Evolutionary conservation across 352 stramenopile genomes (phyloP).

Genomic region (Pythium inflatum): DNA sequence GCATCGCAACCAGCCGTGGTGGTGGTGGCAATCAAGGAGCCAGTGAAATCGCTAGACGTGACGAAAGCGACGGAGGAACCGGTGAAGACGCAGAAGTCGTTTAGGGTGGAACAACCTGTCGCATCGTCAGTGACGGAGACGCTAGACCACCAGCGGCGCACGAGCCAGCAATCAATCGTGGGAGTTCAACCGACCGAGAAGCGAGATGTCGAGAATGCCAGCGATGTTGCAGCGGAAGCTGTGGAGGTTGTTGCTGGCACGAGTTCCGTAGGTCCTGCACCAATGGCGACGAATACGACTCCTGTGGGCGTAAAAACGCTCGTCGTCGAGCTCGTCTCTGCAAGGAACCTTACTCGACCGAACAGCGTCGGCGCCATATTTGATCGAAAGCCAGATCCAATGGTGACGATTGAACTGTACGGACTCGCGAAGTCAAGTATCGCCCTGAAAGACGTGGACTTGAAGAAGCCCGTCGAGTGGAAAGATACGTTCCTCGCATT

Average conservation of each 20-base stretch:
- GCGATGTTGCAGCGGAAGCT: background rate
- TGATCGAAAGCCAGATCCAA: constrained; percentile 47
- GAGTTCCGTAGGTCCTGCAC: background rate
- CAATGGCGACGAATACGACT: background rate
- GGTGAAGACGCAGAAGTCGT: background rate
- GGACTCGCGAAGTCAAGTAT: constrained; percentile 28
- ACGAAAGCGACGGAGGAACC: background rate
- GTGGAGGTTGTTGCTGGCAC: background rate
- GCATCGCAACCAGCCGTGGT: background rate
- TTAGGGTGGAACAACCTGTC: background rate
- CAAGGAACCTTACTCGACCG: constrained; percentile 35
- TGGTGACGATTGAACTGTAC: constrained; percentile 40
- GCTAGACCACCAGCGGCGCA: too few relatives aligned
- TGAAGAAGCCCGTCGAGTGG: constrained; percentile 45
- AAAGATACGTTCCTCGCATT: constrained; percentile 29
- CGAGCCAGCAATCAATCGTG: too few relatives aligned
- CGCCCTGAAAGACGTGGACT: constrained; percentile 42
- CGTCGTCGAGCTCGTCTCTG: constrained; percentile 39
- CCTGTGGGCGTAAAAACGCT: constrained; percentile 25
- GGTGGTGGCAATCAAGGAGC: too few relatives aligned
- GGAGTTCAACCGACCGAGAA: too few relatives aligned
- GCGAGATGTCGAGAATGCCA: too few relatives aligned
- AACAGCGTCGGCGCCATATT: constrained; percentile 40
- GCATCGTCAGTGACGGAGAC: background rate
- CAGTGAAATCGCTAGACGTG: too few relatives aligned